A percentile compares a stretch with the other conserved stretches of the same genome.
Conservation (phyloP, 2,329 filamentous ascomycete genomes). For the Ilyonectria sp. region DNA sequence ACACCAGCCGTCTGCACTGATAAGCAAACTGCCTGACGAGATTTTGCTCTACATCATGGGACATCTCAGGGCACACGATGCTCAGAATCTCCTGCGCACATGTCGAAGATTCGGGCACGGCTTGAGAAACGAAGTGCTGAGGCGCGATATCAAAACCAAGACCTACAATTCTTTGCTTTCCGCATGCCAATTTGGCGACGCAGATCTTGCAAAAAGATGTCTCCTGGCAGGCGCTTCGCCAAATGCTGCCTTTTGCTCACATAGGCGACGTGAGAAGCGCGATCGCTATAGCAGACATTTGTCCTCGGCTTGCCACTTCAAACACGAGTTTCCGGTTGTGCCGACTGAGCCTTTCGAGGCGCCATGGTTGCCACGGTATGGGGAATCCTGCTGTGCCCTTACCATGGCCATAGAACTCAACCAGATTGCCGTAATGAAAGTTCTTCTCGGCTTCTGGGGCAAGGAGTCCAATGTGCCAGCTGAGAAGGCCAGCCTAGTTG, state of each 20-base stretch:
- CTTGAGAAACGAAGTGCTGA: background rate
- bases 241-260: constrained; percentile 7
- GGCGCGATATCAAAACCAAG: constrained; percentile 6
- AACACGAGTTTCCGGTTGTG: constrained; percentile 1
- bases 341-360: background rate
- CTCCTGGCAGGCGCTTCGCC: constrained; percentile 7
- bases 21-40: background rate
- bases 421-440: constrained; percentile 16
- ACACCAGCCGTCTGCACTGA: too few relatives aligned
- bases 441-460: constrained; percentile 1
- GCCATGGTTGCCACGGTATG: background rate
- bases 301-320: too few relatives aligned
- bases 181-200: constrained; percentile 10
- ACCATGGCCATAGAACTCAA: constrained; percentile 12
- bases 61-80: background rate
- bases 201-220: constrained; percentile 1
- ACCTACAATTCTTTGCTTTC: constrained; percentile 12
- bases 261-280: background rate
- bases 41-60: background rate
- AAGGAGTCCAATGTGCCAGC: background rate
- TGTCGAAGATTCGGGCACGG: background rate
- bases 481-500: background rate
- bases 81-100: background rate
- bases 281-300: too few relatives aligned
- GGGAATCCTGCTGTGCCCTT: constrained; percentile 3